These are phyloP conservation scores for Rutstroemia sp. DNA, from an alignment of 2,329 filamentous ascomycete species.

Conservation along the genomic window DNA sequence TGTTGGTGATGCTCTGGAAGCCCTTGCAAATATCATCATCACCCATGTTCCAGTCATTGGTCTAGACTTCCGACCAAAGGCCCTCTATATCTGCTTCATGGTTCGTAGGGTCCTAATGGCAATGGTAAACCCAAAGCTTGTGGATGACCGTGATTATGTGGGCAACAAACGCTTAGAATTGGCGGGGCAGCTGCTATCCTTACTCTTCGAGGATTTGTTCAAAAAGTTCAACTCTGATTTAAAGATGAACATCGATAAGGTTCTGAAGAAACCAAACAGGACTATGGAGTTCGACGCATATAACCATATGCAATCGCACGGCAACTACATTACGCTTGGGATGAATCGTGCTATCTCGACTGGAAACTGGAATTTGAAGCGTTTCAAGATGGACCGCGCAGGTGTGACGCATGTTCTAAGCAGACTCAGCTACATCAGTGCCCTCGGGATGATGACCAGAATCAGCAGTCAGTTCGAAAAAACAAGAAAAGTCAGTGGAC, in stretches of 20 bases:
- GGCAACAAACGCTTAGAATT: slow-evolving; percentile 95
- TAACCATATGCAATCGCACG: slow-evolving; percentile 75
- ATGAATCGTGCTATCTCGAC: slow-evolving; percentile 96
- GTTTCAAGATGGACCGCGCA: slow-evolving; percentile 97
- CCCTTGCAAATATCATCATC: slow-evolving; percentile 85
- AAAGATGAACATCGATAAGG: slow-evolving; percentile 91
- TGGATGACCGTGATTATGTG: slow-evolving; percentile 96
- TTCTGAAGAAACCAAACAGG: slow-evolving; percentile 86
- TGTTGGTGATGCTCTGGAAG: slow-evolving; percentile 86
- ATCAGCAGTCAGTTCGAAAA: slow-evolving; percentile 99
- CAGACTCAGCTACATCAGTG: slow-evolving; percentile 90
- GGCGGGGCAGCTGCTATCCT: slow-evolving; percentile 85
- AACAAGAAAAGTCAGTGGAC: slow-evolving; percentile 91
- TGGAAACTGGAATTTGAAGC: slow-evolving; percentile 95
- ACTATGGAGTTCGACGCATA: slow-evolving; percentile 83
- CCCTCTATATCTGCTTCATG: slow-evolving; percentile 95
- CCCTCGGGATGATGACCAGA: slow-evolving; percentile 98
- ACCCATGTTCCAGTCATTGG: slow-evolving; percentile 89
- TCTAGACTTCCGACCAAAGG: slow-evolving; percentile 94
- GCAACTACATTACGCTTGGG: slow-evolving; percentile 80
- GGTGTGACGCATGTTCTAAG: slow-evolving; percentile 96
- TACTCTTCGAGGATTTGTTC: slow-evolving; percentile 96
- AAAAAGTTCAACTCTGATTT: slow-evolving; percentile 88
- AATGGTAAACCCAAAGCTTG: slow-evolving; percentile 76
- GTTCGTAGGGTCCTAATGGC: slow-evolving; percentile 93